Base-by-base conservation (phyloP, 805 yeast species). In the Monosporozyma yasuniensis region DNA sequence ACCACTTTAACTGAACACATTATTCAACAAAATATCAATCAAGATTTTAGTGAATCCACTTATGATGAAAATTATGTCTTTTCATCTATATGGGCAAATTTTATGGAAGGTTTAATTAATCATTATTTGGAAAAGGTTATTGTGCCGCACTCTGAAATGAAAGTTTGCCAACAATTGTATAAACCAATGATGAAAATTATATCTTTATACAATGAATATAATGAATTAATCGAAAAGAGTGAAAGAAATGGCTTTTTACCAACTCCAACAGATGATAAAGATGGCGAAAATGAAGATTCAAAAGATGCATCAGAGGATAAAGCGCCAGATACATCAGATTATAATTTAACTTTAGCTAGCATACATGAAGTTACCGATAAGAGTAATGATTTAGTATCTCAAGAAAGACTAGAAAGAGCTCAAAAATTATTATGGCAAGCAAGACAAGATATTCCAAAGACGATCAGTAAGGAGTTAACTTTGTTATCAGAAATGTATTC, bases 151-250 rank as follows among this genome's bases (percentile, higher is more conserved):
- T 65, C 69, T 16, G 71, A 67, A 50, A 60, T 60, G 61, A 67
- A 66, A 49, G 69, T 67, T 37, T 66, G 70, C 32, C 67, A 63
- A 51, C 69, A 67, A 43, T 49, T 67, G 35, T 64, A 65, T 50
- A 66, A 64, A 42, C 70, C 70, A 32, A 66, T 66, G 70, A 65
- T 66, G 68, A 64, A 65, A 47, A 66, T 65, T 21, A 66, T 65
- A 34, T 63, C 68, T 2, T 52, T 65, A 21, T 65, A 65, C 53
- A 65, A 65, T 48, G 68, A 65, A 50, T 65, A 65, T 42, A 65
- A 65, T 49, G 69, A 65, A 38, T 46, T 65, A 25, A 65, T 65
- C 58, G 69, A 64, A 39, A 65, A 64, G 50, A 62, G 68, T 49
- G 67, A 64, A 47, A 54, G 59, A n/a, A 64, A 61, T 46, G 69